A percentile compares a stretch with the other conserved stretches of the same genome.
Evolutionary conservation across 176 grass and related monocot genomes (phyloP).

Genomic region (Themeda triandra): DNA sequence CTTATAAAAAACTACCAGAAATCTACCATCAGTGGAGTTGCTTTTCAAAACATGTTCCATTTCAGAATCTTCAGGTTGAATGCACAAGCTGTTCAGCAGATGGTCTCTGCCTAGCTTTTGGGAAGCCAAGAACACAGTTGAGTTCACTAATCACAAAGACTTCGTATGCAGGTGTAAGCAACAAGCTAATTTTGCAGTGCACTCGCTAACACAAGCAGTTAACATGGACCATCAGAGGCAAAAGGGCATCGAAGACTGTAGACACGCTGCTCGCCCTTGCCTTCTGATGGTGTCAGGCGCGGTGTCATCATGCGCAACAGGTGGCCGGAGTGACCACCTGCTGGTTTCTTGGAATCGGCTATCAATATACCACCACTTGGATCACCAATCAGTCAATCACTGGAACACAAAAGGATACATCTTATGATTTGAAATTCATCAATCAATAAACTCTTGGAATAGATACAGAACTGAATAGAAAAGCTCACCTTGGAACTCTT

Average conservation of each 20-base stretch:
- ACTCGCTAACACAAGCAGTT: conserved; percentile 1
- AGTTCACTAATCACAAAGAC: not conserved
- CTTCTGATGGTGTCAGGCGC: conserved; percentile 43
- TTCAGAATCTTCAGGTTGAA: not conserved
- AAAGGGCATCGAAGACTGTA: conserved; percentile 83
- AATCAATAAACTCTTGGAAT: not conserved
- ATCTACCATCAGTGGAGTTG: not conserved
- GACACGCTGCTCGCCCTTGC: conserved; percentile 89
- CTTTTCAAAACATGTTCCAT: not conserved
- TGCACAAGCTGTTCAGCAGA: not conserved
- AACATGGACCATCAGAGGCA: conserved; percentile 20
- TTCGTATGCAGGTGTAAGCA: not conserved
- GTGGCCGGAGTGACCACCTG: conserved; percentile 30
- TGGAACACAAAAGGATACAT: conserved; percentile 27
- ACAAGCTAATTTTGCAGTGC: not conserved
- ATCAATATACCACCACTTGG: conserved; percentile 85
- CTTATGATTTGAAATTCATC: conserved; percentile 3
- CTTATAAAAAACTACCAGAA: not conserved
- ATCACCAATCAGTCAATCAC: conserved; percentile 90
- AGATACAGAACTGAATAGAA: not conserved
- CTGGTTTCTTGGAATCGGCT: conserved; percentile 85
- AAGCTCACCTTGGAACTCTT: conserved; percentile 81
- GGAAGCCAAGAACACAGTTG: not conserved
- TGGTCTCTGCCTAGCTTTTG: not conserved
- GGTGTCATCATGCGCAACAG: conserved; percentile 50